A percentile compares a stretch with the other conserved stretches of the same genome.
phyloP scores from a whole-genome alignment of 169 alveolate species.

The Blepharisma undulans region DNA sequence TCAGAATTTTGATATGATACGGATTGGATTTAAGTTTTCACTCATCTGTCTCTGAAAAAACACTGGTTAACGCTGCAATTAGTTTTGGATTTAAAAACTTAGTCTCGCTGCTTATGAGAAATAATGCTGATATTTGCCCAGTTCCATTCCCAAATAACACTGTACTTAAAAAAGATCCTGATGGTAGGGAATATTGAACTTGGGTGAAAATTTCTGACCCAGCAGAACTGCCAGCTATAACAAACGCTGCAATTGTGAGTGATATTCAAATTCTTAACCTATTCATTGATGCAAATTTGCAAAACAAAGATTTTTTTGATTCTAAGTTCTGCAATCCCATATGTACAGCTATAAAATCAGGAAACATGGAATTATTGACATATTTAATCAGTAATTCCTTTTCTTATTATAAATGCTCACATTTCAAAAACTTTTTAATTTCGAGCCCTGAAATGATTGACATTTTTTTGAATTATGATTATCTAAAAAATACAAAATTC shows the following conservation, averaged over 20 bases:
- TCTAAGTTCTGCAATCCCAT: conserved; percentile 15
- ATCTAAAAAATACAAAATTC: background rate
- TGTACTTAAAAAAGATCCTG: background rate
- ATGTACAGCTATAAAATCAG: background rate
- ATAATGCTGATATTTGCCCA: background rate
- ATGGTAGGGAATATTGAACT: background rate
- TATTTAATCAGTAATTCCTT: background rate
- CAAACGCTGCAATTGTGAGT: background rate
- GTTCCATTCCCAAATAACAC: background rate
- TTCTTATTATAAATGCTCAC: background rate
- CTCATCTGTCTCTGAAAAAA: background rate
- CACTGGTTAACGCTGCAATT: background rate
- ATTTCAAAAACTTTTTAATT: background rate
- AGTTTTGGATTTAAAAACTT: background rate
- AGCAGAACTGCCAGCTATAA: conserved; percentile 4
- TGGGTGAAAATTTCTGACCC: background rate
- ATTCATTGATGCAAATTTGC: background rate
- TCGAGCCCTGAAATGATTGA: background rate
- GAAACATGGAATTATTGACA: background rate
- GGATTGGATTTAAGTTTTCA: conserved; percentile 4
- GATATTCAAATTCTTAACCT: background rate
- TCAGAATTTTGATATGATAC: background rate
- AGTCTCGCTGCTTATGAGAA: background rate
- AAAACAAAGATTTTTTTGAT: background rate
- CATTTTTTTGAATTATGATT: background rate